A percentile compares a stretch with the other conserved stretches of the same genome.
Conservation (phyloP, 2,329 filamentous ascomycete species). For the Aspergillus felis region DNA sequence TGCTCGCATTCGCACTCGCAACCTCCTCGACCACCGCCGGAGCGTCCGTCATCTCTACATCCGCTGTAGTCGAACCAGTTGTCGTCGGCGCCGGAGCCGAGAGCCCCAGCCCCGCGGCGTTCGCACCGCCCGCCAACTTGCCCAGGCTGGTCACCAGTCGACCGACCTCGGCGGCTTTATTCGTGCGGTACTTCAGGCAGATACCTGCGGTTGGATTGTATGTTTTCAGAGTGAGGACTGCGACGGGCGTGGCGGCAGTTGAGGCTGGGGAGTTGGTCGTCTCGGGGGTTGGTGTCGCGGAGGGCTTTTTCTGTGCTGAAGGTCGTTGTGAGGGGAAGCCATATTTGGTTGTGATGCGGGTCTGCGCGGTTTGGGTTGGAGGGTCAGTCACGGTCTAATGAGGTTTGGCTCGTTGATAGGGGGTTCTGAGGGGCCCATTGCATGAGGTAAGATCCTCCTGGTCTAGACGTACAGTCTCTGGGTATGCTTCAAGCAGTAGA, state of each 20-base stretch:
- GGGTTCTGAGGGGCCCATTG: background rate
- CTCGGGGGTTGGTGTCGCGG: slow-evolving; percentile 28
- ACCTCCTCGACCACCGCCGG: slow-evolving; percentile 25
- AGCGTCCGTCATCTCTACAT: slow-evolving; percentile 34
- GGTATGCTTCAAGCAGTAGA: slow-evolving; percentile 80
- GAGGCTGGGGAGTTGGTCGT: slow-evolving; percentile 49
- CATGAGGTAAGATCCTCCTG: background rate
- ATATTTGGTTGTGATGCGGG: slow-evolving; percentile 90
- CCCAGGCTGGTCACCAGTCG: slow-evolving; percentile 75
- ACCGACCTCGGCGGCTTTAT: slow-evolving; percentile 85
- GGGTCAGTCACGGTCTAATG: slow-evolving; percentile 1
- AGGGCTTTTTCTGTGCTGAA: slow-evolving; percentile 19
- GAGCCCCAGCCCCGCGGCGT: slow-evolving; percentile 53
- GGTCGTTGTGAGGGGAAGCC: slow-evolving; percentile 50
- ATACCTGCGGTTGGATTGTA: slow-evolving; percentile 79
- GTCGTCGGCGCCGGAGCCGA: slow-evolving; percentile 26
- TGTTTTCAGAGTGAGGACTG: slow-evolving; percentile 78
- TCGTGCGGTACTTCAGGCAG: slow-evolving; percentile 85
- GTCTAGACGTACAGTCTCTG: slow-evolving; percentile 64
- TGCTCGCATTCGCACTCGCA: slow-evolving; percentile 14
- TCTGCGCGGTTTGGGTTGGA: slow-evolving; percentile 50
- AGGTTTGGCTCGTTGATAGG: slow-evolving; percentile 1
- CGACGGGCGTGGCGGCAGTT: slow-evolving; percentile 62
- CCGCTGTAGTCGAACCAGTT: slow-evolving; percentile 29
- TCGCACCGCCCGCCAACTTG: slow-evolving; percentile 64